Base-by-base conservation (phyloP, 805 yeast species). In the Lipomyces spencermartinsiae region DNA sequence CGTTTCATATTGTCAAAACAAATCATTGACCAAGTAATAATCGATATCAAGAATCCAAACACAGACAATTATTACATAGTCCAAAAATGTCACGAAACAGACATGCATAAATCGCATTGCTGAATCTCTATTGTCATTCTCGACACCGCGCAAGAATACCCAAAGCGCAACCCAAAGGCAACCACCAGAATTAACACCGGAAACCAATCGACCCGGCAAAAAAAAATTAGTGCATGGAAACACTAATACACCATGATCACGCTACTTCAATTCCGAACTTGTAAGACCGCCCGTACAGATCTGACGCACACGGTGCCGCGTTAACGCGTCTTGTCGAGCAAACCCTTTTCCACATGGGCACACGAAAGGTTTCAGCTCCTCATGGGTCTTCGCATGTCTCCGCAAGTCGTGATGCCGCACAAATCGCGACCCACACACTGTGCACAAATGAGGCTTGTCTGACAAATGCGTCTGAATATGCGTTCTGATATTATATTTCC, bases 321-420 rank as follows among this genome's bases (percentile, higher is more conserved):
- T 87, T 77, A 93, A 81, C 0, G 97, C 97, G 81, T 95, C 98
- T 63, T 90, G 89, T 67, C 98, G 84, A 1, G 94, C 88, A 80
- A 95, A 95, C 70, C 88, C 89, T 79, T 93, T 94, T n/a, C 98
- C 97, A 80, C 99, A 96, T 0, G 90, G 90, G 79, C 99, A 95
- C 34, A 81, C 81, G 73, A 85, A 89, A 34, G 88, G 83, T 65
- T 80, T 84, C 69, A 88, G 88, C 62, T 87, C 93, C 63, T 86
- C 83, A 76, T 95, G 99, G 16, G 93, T 91, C 77, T 91, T 92
- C 72, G 87, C 88, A 76, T 95, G 99, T 69, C 99, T 85, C 68
- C 92, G 86, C 73, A 95, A 82, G 79, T 95, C 99, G 76, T 95
- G 99, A 71, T 94, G 97, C 70, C 99, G 85, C 31, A 95, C 99